phyloP scores from a whole-genome alignment of 768 basidiomycete genomes.

The Leccinum subgranulosum region DNA sequence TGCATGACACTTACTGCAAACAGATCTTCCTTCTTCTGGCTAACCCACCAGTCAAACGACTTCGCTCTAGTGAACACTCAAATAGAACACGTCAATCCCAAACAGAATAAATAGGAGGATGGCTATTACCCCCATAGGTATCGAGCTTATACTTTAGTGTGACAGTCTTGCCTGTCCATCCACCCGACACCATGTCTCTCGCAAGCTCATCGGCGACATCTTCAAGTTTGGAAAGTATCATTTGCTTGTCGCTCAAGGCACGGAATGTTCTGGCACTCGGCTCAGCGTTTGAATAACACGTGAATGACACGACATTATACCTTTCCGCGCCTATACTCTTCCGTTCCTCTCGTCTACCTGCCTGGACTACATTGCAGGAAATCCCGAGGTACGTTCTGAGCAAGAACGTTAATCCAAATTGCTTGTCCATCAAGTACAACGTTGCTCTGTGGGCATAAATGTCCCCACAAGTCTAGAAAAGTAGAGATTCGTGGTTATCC shows the following conservation, averaged over 20 bases:
- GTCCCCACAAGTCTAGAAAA: conserved; percentile 79
- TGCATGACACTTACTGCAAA: conserved; percentile 51
- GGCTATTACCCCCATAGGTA: conserved; percentile 68
- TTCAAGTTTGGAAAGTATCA: conserved; percentile 73
- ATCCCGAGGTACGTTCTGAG: conserved; percentile 84
- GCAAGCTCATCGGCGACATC: conserved; percentile 81
- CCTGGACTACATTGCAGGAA: conserved; percentile 76
- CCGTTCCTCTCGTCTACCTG: conserved; percentile 72
- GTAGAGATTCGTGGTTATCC: background rate
- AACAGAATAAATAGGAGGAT: background rate
- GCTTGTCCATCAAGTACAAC: conserved; percentile 81
- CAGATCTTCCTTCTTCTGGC: conserved; percentile 69
- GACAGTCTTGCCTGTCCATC: conserved; percentile 86
- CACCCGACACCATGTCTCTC: conserved; percentile 70
- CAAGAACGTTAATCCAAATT: conserved; percentile 75
- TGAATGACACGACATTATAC: conserved; percentile 32
- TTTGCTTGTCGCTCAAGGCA: conserved; percentile 58
- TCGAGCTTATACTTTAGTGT: conserved; percentile 93
- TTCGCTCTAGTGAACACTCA: conserved; percentile 80
- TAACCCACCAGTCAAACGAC: conserved; percentile 75
- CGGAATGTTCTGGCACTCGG: conserved; percentile 63
- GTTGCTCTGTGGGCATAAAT: conserved; percentile 72
- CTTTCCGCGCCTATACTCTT: conserved; percentile 94
- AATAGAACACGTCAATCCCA: conserved; percentile 7
- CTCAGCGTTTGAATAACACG: background rate